phyloP scores from a whole-genome alignment of 208 protist genomes.

The Tritrichomonas foetus region DNA sequence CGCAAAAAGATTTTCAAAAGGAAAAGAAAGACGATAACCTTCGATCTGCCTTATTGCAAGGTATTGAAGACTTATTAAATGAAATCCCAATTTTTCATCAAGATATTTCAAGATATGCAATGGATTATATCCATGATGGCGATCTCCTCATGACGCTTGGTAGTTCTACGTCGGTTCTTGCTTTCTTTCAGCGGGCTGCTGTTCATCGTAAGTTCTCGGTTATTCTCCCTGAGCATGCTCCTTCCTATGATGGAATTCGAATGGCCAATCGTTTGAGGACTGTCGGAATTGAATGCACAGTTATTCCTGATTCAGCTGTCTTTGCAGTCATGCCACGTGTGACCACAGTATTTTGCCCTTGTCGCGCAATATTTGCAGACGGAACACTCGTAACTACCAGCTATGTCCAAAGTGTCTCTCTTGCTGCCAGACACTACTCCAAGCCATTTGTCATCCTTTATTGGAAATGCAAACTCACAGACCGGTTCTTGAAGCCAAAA shows the following conservation, averaged over 20 bases:
- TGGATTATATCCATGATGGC: background rate
- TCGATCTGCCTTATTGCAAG: background rate
- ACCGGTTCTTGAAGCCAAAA: background rate
- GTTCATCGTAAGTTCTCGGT: background rate
- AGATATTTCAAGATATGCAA: background rate
- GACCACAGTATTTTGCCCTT: background rate
- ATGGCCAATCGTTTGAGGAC: background rate
- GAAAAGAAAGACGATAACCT: background rate
- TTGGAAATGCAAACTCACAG: constrained; percentile 28
- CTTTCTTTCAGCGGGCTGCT: background rate
- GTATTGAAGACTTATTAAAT: background rate
- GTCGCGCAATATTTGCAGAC: background rate
- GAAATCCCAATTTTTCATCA: background rate
- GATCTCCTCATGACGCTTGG: background rate
- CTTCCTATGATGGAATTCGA: background rate
- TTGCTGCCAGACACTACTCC: background rate
- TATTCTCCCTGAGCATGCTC: constrained; percentile 9
- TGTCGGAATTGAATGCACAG: background rate
- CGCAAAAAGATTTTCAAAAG: background rate
- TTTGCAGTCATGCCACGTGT: background rate
- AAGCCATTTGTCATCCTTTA: constrained; percentile 2
- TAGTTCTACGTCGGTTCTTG: background rate
- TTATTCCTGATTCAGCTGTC: background rate
- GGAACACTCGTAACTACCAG: background rate
- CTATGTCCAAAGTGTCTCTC: background rate